Evolutionary conservation across 176 grass and related monocot genomes (phyloP), one percentile per base, ranked within the genome.

Genomic region (Eragrostis nindensis): DNA sequence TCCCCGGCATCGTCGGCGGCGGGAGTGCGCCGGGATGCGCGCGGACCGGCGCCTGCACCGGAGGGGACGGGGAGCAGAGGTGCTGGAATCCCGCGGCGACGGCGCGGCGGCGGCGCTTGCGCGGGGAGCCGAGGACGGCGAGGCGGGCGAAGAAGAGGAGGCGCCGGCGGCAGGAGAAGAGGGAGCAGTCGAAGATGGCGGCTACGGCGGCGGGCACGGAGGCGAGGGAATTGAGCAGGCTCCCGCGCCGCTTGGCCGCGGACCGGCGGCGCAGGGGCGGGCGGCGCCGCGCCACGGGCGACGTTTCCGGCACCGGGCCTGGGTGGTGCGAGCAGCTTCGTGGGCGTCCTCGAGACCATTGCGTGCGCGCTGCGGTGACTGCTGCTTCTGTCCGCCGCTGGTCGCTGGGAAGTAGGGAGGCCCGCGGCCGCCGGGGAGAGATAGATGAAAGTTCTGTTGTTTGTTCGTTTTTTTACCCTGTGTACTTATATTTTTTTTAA

Each of bases 271-370:
- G n/a, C n/a, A n/a, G n/a, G n/a, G n/a, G n/a, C n/a, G n/a, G n/a
- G n/a, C n/a, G n/a, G n/a, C n/a, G n/a, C n/a, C n/a, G n/a, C n/a
- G n/a, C n/a, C n/a, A n/a, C n/a, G n/a, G 55, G 74, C 86, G 29
- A 39, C 87, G 16, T 48, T 52, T 54, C 43, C 66, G 45, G 54
- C 22, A 36, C 48, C n/a, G 63, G 30, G 48, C 54, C 40, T 82
- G 16, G 89, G 82, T 11, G 72, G 62, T 30, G 76, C 1, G 2
- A 36, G 77, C 40, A 47, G 38, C 13, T 89, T 97, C 2, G 77
- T 89, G 83, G 94, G 94, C 64, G 88, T 97, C 80, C 84, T 93
- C 29, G 91, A 97, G 62, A 97, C 91, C 91, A 93, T 97, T 42
- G 24, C 40, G 70, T 11, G 8, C 54, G 27, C 0, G 43, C 29